phyloP scores from a whole-genome alignment of 2,329 filamentous ascomycete species.

The Colletotrichum sp. region DNA sequence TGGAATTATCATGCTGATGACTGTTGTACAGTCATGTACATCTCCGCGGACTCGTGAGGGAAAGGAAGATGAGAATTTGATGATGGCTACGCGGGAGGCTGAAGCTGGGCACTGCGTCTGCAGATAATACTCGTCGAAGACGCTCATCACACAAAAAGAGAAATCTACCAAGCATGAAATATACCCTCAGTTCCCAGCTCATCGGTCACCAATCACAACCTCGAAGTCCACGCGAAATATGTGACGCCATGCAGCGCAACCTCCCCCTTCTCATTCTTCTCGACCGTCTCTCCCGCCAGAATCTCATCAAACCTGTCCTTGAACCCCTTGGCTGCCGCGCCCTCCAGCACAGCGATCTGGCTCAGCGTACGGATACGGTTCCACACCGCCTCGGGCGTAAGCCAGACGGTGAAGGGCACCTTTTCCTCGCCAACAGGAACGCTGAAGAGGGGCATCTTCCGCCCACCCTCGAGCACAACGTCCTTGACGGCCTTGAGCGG shows the following conservation, averaged over 20 bases:
- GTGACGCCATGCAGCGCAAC: constrained; percentile 69
- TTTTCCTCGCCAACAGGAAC: constrained; percentile 64
- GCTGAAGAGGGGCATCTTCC: constrained; percentile 56
- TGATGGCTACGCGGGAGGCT: background rate
- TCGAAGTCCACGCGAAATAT: constrained; percentile 66
- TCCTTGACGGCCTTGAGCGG: constrained; percentile 56
- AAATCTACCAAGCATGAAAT: constrained; percentile 6
- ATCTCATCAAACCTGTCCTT: constrained; percentile 58
- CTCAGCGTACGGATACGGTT: constrained; percentile 69
- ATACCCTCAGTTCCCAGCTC: constrained; percentile 5
- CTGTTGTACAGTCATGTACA: constrained; percentile 66
- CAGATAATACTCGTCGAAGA: background rate
- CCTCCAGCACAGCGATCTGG: constrained; percentile 67
- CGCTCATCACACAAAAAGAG: background rate
- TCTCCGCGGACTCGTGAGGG: constrained; percentile 64
- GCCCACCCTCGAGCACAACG: constrained; percentile 33
- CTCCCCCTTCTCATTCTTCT: constrained; percentile 65
- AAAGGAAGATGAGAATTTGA: background rate
- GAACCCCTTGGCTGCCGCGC: constrained; percentile 52
- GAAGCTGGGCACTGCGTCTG: background rate
- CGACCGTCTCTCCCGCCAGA: constrained; percentile 56
- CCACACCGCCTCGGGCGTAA: constrained; percentile 66
- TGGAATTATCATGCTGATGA: constrained; percentile 20
- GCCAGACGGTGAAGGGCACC: constrained; percentile 62
- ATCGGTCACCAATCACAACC: constrained; percentile 35